phyloP scores from a whole-genome alignment of 495 filamentous ascomycete genomes.

The Physcia stellaris region DNA sequence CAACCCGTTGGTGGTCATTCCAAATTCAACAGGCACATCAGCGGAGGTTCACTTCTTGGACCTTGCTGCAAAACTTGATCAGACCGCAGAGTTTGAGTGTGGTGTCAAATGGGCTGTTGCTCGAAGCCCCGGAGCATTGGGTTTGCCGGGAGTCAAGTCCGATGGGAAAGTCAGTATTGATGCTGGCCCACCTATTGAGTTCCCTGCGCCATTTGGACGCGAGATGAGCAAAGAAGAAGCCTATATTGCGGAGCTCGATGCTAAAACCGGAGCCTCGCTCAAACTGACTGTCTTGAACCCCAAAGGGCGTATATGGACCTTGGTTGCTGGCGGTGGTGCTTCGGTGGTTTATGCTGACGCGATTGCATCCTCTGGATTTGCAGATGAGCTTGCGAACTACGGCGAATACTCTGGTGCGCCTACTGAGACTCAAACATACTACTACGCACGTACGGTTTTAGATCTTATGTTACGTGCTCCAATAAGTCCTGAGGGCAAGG shows the following conservation, averaged over 20 bases:
- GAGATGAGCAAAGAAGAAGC: slow-evolving; percentile 97
- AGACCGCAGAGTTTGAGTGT: slow-evolving; percentile 99
- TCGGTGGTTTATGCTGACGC: slow-evolving; percentile 98
- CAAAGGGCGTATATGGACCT: slow-evolving; percentile 86
- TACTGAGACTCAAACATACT: slow-evolving; percentile 94
- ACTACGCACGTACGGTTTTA: slow-evolving; percentile 92
- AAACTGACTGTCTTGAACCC: slow-evolving; percentile 95
- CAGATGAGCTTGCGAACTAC: slow-evolving; percentile 96
- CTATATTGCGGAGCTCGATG: slow-evolving; percentile 95
- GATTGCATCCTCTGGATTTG: slow-evolving; percentile 92
- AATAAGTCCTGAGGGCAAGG: slow-evolving; percentile 76
- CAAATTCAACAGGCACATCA: slow-evolving; percentile 80
- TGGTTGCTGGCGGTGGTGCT: slow-evolving; percentile 98
- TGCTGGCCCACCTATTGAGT: slow-evolving; percentile 95
- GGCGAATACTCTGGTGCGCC: slow-evolving; percentile 99
- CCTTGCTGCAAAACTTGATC: slow-evolving; percentile 95
- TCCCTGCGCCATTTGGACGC: slow-evolving; percentile 96
- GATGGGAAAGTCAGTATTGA: slow-evolving; percentile 81
- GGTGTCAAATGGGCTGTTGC: slow-evolving; percentile 97
- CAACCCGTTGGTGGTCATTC: slow-evolving; percentile 96
- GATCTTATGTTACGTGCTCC: slow-evolving; percentile 97
- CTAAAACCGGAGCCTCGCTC: slow-evolving; percentile 96
- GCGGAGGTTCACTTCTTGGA: slow-evolving; percentile 97
- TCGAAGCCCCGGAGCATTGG: slow-evolving; percentile 73
- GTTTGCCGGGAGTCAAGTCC: slow-evolving; percentile 46